Conservation (phyloP, 306 rosid genomes). For the Fragaria nilgerrensis region DNA sequence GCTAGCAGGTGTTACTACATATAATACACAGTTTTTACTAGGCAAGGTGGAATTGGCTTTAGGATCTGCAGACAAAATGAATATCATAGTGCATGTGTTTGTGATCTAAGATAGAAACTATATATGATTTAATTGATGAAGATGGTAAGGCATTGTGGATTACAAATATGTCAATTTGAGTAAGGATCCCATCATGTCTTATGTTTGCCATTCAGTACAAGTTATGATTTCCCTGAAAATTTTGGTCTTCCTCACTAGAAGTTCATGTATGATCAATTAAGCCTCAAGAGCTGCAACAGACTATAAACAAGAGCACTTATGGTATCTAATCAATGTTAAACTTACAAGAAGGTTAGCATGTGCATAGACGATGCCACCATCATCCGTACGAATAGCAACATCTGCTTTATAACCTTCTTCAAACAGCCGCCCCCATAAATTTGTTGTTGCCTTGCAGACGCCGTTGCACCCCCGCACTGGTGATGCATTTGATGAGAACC, state of each 20-base stretch:
- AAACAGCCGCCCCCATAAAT: constrained; percentile 72
- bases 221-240: neutral
- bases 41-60: neutral
- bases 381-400: constrained; percentile 59
- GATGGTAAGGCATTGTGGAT: neutral
- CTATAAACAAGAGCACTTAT: neutral
- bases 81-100: neutral
- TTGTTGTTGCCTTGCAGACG: constrained; percentile 45
- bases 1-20: neutral
- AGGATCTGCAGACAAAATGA: neutral
- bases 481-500: constrained; percentile 22
- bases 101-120: neutral
- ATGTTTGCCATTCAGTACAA: neutral
- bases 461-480: constrained; percentile 30
- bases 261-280: neutral
- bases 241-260: neutral
- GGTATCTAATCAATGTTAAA: constrained; percentile 15
- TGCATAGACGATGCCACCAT: constrained; percentile 63
- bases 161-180: neutral
- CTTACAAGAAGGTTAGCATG: constrained; percentile 85
- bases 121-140: neutral
- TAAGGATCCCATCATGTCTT: neutral
- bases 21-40: neutral
- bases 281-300: neutral
- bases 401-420: constrained; percentile 75